These are phyloP conservation scores for Escovopsis sp. DNA, from an alignment of 2,329 filamentous ascomycete genomes.

Conservation along the genomic window DNA sequence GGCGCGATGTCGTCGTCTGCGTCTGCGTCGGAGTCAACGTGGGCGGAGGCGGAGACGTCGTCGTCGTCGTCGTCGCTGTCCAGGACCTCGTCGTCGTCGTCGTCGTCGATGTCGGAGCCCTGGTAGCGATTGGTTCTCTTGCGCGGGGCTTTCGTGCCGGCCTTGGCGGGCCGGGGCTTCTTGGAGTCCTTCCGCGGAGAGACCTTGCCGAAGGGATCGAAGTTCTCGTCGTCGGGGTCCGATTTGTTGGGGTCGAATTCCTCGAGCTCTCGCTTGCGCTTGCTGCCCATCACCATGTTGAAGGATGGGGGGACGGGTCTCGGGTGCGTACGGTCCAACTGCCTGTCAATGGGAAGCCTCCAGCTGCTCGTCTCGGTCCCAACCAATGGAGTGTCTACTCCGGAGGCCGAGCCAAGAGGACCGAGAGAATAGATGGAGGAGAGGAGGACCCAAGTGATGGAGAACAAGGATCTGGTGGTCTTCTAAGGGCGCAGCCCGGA, in stretches of 20 bases:
- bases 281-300: slow-evolving; percentile 24
- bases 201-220: slow-evolving; percentile 36
- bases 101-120: slow-evolving; percentile 48
- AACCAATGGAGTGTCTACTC: too few species aligned
- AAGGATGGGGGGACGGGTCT: neutral
- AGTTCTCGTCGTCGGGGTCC: slow-evolving; percentile 51
- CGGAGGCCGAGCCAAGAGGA: too few species aligned
- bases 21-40: slow-evolving; percentile 22
- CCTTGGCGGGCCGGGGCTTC: slow-evolving; percentile 24
- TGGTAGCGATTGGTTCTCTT: slow-evolving; percentile 30
- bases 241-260: slow-evolving; percentile 52
- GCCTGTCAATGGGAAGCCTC: too few species aligned
- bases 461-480: too few species aligned
- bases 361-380: too few species aligned
- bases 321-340: neutral
- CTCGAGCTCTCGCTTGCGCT: slow-evolving; percentile 43
- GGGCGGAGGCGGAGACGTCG: slow-evolving; percentile 28
- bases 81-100: slow-evolving; percentile 30
- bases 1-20: slow-evolving; percentile 26
- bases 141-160: slow-evolving; percentile 16
- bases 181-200: slow-evolving; percentile 25
- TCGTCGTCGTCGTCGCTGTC: slow-evolving; percentile 37
- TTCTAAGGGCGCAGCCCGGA: too few species aligned
- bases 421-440: too few species aligned
- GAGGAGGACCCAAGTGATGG: too few species aligned